These are phyloP conservation scores for Microstegium vimineum DNA, from an alignment of 176 grass and related monocot species.

Conservation along the genomic window DNA sequence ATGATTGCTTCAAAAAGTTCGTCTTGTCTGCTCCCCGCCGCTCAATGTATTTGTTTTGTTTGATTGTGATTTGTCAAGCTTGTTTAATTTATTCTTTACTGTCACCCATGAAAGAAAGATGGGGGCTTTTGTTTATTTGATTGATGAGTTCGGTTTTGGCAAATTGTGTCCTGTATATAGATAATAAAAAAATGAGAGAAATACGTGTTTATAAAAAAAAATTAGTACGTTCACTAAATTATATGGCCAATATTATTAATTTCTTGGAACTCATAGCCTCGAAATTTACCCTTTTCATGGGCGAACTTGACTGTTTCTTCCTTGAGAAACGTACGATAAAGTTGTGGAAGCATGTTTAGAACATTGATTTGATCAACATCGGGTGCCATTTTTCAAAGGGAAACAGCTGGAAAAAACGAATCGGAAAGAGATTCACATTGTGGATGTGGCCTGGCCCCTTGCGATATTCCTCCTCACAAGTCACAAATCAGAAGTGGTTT, in stretches of 20 bases:
- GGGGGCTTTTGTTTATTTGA: background rate
- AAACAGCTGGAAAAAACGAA: background rate
- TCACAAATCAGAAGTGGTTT: background rate
- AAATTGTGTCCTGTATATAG: background rate
- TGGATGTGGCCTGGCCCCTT: background rate
- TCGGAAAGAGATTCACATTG: no score
- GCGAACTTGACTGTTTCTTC: no score
- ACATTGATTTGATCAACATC: no score
- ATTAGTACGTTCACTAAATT: background rate
- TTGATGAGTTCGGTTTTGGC: background rate
- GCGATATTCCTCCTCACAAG: no score
- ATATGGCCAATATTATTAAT: background rate
- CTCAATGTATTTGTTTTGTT: background rate
- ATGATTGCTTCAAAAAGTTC: slow-evolving; percentile 2
- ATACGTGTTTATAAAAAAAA: background rate
- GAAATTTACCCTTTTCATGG: no score
- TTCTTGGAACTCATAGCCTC: background rate
- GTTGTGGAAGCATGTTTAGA: no score
- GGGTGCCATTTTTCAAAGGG: background rate
- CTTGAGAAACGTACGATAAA: no score
- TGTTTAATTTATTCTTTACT: background rate
- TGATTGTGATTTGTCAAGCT: background rate
- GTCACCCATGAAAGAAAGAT: background rate
- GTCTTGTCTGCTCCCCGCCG: background rate
- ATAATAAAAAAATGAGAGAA: no score